phyloP scores from a whole-genome alignment of 169 alveolate species.

The Plasmodium gallinaceum region DNA sequence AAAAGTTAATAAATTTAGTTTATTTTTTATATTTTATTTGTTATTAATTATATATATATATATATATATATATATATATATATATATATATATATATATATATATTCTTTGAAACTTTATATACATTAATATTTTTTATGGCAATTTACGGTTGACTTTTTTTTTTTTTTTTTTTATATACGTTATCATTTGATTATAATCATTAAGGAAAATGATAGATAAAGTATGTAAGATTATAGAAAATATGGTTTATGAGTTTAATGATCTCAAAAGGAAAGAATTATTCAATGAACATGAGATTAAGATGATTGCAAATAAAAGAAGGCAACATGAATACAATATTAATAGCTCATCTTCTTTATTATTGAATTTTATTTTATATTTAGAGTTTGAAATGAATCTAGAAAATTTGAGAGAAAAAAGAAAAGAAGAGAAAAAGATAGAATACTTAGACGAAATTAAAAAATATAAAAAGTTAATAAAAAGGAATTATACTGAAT shows the following conservation, averaged over 20 bases:
- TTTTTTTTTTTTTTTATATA: too few relatives aligned
- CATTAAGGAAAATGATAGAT: background rate
- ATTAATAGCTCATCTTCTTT: constrained; percentile 32
- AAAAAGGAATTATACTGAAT: constrained; percentile 23
- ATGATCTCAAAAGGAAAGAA: constrained; percentile 42
- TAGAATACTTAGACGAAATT: constrained; percentile 29
- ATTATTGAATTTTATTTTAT: constrained; percentile 40
- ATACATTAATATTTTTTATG: too few relatives aligned
- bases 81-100: too few relatives aligned
- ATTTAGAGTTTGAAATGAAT: constrained; percentile 58
- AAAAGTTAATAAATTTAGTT: too few relatives aligned
- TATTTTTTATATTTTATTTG: too few relatives aligned
- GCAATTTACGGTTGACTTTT: too few relatives aligned
- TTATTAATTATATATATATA: too few relatives aligned
- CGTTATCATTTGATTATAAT: too few relatives aligned
- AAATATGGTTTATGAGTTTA: constrained; percentile 59
- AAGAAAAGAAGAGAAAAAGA: constrained; percentile 38
- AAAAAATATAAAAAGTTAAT: constrained; percentile 29
- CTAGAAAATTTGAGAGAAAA: constrained; percentile 57
- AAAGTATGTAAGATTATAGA: constrained; percentile 53
- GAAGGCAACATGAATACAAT: constrained; percentile 65
- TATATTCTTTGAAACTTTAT: too few relatives aligned
- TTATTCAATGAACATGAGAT: constrained; percentile 50
- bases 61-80: too few relatives aligned
- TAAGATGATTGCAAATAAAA: constrained; percentile 41